Conservation (phyloP, 2,329 filamentous ascomycete genomes). For the Colletotrichum cuscutae region DNA sequence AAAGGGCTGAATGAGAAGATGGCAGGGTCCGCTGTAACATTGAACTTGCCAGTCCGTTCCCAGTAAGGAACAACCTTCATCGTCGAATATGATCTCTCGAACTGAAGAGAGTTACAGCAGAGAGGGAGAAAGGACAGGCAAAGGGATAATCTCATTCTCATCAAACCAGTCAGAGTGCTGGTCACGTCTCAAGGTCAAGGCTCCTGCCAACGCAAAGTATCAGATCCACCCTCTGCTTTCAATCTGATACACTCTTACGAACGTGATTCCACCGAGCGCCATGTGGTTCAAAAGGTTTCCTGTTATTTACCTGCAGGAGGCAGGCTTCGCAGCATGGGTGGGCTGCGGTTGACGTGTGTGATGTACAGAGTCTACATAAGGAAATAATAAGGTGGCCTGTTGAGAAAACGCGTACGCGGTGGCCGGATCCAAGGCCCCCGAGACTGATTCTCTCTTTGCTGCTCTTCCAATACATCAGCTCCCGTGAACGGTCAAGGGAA, state of each 20-base stretch:
- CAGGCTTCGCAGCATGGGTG: slow-evolving; percentile 26
- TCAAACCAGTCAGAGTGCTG: not conserved
- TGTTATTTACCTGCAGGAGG: slow-evolving; percentile 33
- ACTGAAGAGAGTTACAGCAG: not conserved
- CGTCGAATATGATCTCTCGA: not conserved
- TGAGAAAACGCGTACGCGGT: slow-evolving; percentile 7
- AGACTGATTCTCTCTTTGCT: slow-evolving; percentile 7
- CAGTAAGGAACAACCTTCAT: not conserved
- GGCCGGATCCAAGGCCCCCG: slow-evolving; percentile 16
- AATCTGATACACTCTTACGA: not conserved
- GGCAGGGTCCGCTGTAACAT: not conserved
- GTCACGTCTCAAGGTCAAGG: not conserved
- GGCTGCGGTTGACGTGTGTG: slow-evolving; percentile 32
- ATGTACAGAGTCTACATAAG: slow-evolving; percentile 39
- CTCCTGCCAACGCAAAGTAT: not conserved
- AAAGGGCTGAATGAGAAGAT: not conserved
- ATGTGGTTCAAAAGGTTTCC: slow-evolving; percentile 10
- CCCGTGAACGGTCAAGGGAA: not conserved
- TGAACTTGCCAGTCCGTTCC: not conserved
- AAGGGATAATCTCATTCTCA: not conserved
- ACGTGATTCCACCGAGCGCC: not conserved
- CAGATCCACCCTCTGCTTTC: not conserved
- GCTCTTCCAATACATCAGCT: slow-evolving; percentile 9
- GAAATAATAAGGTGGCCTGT: slow-evolving; percentile 32
- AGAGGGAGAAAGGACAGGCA: not conserved